Conservation (phyloP, 2,329 filamentous ascomycete species). For the Penicillium sp. region DNA sequence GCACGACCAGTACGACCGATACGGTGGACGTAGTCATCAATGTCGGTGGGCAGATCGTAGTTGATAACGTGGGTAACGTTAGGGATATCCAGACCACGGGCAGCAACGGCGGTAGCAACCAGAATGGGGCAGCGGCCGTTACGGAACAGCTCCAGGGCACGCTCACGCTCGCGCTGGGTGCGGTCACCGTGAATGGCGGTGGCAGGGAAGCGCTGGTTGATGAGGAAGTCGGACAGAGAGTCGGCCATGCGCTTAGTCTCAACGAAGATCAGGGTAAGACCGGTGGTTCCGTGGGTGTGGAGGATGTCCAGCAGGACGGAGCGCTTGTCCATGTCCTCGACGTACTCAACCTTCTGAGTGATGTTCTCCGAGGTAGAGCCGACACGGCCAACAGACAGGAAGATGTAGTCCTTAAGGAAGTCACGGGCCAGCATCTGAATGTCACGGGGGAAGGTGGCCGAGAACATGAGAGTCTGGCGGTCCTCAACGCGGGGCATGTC, state of each 20-base stretch:
- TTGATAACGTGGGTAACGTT: constrained; percentile 98
- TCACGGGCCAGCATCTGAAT: constrained; percentile 99
- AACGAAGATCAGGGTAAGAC: constrained; percentile 94
- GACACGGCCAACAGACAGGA: constrained; percentile 96
- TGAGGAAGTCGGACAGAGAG: constrained; percentile 92
- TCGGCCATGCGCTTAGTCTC: constrained; percentile 99
- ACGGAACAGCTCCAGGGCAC: constrained; percentile 95
- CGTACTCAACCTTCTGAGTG: constrained; percentile 96
- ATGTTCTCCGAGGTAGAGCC: constrained; percentile 99
- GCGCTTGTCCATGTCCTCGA: constrained; percentile 95
- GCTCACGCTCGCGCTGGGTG: constrained; percentile 97
- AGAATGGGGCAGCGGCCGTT: constrained; percentile 92
- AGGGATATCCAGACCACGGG: constrained; percentile 84
- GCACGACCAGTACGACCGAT: constrained; percentile 99
- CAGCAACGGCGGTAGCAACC: constrained; percentile 93
- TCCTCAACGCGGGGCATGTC: constrained; percentile 82
- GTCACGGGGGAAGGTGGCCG: constrained; percentile 96
- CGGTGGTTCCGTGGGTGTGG: constrained; percentile 76
- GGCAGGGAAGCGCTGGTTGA: constrained; percentile 97
- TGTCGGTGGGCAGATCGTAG: constrained; percentile 98
- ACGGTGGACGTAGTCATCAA: constrained; percentile 97
- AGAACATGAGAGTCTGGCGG: constrained; percentile 99
- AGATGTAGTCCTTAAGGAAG: constrained; percentile 98
- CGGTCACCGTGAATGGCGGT: constrained; percentile 98
- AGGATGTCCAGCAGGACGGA: constrained; percentile 96